phyloP scores from a whole-genome alignment of 345 rosid species.

The Ceriops tagal region DNA sequence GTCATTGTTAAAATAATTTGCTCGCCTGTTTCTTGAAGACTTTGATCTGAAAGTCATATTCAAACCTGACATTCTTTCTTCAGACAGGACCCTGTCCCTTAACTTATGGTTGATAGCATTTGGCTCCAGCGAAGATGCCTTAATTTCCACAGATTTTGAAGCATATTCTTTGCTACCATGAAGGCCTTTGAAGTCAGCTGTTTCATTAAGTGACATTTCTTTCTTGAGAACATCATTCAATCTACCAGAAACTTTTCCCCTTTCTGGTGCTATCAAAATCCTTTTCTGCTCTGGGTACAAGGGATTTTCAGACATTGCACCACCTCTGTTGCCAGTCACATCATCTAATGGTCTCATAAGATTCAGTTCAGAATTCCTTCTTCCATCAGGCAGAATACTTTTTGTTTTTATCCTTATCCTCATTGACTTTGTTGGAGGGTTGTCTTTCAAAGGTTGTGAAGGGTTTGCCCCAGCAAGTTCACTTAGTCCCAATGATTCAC shows the following conservation, averaged over 20 bases:
- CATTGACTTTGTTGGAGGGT: slow-evolving; percentile 42
- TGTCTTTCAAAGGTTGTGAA: slow-evolving; percentile 36
- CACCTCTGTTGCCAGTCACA: slow-evolving; percentile 24
- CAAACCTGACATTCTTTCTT: slow-evolving; percentile 12
- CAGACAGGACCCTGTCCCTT: slow-evolving; percentile 15
- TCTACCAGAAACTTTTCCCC: slow-evolving; percentile 28
- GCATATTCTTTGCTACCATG: slow-evolving; percentile 25
- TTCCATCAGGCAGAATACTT: slow-evolving; percentile 28
- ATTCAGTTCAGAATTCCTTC: slow-evolving; percentile 38
- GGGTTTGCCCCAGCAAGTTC: slow-evolving; percentile 28
- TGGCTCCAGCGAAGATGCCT: slow-evolving; percentile 43
- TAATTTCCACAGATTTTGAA: slow-evolving; percentile 48
- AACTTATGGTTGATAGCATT: slow-evolving; percentile 26
- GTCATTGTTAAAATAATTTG: slow-evolving; percentile 2
- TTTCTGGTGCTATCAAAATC: slow-evolving; percentile 19
- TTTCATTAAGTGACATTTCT: slow-evolving; percentile 16
- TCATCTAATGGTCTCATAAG: slow-evolving; percentile 33
- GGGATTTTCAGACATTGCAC: slow-evolving; percentile 23
- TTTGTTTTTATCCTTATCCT: slow-evolving; percentile 58
- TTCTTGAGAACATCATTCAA: slow-evolving; percentile 11
- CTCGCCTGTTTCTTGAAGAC: slow-evolving; percentile 22
- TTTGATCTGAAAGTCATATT: slow-evolving; percentile 13
- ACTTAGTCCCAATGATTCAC: slow-evolving; percentile 12
- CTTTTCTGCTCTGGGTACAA: slow-evolving; percentile 23
- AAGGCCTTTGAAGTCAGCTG: slow-evolving; percentile 24